These are phyloP conservation scores for Plasmopara muralis DNA, from an alignment of 352 stramenopile species.

Conservation along the genomic window DNA sequence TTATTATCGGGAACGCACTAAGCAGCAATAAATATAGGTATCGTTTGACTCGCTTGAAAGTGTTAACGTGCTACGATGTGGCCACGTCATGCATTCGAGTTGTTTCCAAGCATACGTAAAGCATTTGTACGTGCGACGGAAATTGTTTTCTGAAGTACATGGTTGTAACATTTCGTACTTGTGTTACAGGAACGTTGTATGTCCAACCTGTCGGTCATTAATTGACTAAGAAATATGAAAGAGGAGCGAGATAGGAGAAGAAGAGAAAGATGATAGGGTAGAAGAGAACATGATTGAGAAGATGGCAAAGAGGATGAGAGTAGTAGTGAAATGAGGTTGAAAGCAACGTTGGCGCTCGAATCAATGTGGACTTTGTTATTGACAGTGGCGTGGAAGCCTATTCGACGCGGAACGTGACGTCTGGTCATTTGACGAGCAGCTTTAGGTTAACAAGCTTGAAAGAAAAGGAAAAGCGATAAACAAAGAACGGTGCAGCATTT, in stretches of 20 bases:
- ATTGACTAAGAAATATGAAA: slow-evolving; percentile 32
- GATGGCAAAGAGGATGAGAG: slow-evolving; percentile 14
- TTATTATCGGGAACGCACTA: background rate
- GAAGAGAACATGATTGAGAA: slow-evolving; percentile 9
- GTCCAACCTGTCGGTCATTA: slow-evolving; percentile 51
- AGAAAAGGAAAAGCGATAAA: background rate
- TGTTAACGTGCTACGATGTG: slow-evolving; percentile 63
- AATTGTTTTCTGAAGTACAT: background rate
- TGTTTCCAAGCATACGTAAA: slow-evolving; percentile 63
- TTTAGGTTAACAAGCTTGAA: slow-evolving; percentile 4
- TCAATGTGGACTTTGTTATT: slow-evolving; percentile 7
- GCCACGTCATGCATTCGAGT: slow-evolving; percentile 65
- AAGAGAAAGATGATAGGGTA: slow-evolving; percentile 6
- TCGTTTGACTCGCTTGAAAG: slow-evolving; percentile 72
- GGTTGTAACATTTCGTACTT: background rate
- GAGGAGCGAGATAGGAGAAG: slow-evolving; percentile 3
- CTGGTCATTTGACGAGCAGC: slow-evolving; percentile 13
- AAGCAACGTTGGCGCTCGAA: slow-evolving; percentile 10
- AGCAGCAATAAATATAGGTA: slow-evolving; percentile 22
- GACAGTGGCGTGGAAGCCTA: slow-evolving; percentile 13
- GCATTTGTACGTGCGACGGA: slow-evolving; percentile 34
- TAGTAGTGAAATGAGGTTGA: slow-evolving; percentile 13
- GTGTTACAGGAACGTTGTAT: slow-evolving; percentile 39
- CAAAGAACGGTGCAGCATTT: slow-evolving; percentile 4
- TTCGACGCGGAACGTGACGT: slow-evolving; percentile 22